phyloP scores from a whole-genome alignment of 106 monocot genomes.

The Dendrobium officinale region DNA sequence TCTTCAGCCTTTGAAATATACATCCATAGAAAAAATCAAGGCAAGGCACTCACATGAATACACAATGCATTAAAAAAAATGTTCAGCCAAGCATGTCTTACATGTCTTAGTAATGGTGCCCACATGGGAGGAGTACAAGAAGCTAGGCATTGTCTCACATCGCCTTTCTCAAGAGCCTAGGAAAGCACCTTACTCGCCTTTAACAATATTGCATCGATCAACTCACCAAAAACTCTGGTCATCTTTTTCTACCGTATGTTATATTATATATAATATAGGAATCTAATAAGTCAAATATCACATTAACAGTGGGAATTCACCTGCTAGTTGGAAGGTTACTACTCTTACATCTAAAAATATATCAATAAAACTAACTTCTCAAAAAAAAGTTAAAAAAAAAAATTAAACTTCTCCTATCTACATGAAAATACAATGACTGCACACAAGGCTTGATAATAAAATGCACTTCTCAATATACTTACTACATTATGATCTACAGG shows the following conservation, averaged over 20 bases:
- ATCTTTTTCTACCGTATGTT: not conserved
- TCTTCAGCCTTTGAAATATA: too few relatives aligned
- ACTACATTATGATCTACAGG: conserved; percentile 75
- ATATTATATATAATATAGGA: not conserved
- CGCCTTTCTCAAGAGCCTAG: too few relatives aligned
- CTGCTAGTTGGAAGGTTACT: not conserved
- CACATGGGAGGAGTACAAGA: too few relatives aligned
- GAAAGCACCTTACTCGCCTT: too few relatives aligned
- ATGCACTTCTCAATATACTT: conserved; percentile 9
- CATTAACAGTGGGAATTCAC: not conserved
- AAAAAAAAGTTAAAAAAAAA: not conserved
- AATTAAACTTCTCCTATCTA: not conserved
- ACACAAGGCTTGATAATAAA: not conserved
- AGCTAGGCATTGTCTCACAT: too few relatives aligned
- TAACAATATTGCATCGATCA: not conserved
- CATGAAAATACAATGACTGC: not conserved
- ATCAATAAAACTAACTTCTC: not conserved
- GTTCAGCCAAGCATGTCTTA: too few relatives aligned
- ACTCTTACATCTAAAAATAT: not conserved
- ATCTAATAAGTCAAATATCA: not conserved
- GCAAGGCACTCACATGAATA: too few relatives aligned
- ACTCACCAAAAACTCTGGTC: not conserved
- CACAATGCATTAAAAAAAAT: too few relatives aligned
- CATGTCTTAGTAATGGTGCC: too few relatives aligned
- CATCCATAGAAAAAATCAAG: too few relatives aligned